Evolutionary conservation across 2,329 filamentous ascomycete genomes (phyloP).

Genomic region (Thielaviopsis musarum): DNA sequence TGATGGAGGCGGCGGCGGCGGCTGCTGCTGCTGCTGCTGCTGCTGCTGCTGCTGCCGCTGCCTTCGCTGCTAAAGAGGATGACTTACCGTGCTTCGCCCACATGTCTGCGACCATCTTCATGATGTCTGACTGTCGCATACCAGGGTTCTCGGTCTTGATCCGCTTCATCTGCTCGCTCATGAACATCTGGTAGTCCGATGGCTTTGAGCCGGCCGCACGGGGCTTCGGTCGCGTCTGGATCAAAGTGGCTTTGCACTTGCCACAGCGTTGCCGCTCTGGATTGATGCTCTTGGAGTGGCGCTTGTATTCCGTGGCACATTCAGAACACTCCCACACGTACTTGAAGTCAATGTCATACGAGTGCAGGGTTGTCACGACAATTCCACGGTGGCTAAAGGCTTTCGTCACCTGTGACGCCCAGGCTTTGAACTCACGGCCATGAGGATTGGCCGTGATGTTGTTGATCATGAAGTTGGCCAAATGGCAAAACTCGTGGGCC

Average conservation of each 20-base stretch:
- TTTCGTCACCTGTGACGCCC: conserved; percentile 39
- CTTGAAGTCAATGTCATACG: conserved; percentile 80
- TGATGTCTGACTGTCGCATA: conserved; percentile 48
- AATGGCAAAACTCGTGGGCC: conserved; percentile 93
- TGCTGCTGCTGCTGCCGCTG: too few relatives aligned
- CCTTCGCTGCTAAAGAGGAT: too few relatives aligned
- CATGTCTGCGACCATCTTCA: conserved; percentile 47
- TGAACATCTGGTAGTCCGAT: conserved; percentile 32
- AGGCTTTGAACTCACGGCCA: conserved; percentile 67
- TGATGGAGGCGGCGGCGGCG: too few relatives aligned
- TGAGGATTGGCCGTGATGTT: conserved; percentile 62
- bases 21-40: too few relatives aligned
- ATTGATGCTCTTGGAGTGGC: conserved; percentile 78
- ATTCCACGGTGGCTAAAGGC: conserved; percentile 47
- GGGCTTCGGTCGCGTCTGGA: conserved; percentile 67
- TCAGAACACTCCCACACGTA: conserved; percentile 66
- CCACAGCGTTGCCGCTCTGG: conserved; percentile 56
- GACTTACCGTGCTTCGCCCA: conserved; percentile 38
- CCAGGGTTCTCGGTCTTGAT: conserved; percentile 39
- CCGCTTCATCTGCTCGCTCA: conserved; percentile 51
- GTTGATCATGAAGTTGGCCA: conserved; percentile 80
- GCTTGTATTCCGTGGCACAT: conserved; percentile 58
- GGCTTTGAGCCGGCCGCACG: conserved; percentile 22
- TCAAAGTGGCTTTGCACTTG: conserved; percentile 49
- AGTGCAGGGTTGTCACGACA: conserved; percentile 75